Evolutionary conservation across 805 yeast species (phyloP).

Genomic region (Lachancea dasiensis): DNA sequence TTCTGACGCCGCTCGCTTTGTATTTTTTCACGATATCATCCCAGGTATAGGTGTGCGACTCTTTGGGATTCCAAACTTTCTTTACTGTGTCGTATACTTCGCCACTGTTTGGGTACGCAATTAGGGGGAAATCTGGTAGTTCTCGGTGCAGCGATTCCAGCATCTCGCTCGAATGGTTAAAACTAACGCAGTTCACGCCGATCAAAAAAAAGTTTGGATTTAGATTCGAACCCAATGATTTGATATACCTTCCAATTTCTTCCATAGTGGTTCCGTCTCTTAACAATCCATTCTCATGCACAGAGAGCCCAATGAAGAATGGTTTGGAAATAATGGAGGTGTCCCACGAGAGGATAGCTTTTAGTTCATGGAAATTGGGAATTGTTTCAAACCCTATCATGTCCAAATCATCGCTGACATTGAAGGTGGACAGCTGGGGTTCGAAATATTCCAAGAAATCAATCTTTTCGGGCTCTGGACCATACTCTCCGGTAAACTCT

Average conservation of each 20-base stretch:
- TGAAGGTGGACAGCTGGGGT: slow-evolving; percentile 44
- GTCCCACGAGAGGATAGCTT: slow-evolving; percentile 40
- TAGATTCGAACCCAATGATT: slow-evolving; percentile 15
- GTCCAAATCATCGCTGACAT: slow-evolving; percentile 43
- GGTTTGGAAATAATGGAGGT: slow-evolving; percentile 34
- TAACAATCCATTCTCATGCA: slow-evolving; percentile 33
- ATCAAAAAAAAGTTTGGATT: slow-evolving; percentile 39
- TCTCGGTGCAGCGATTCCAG: slow-evolving; percentile 25
- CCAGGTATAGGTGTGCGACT: slow-evolving; percentile 33
- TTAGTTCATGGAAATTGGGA: slow-evolving; percentile 54
- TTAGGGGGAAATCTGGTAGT: slow-evolving; percentile 34
- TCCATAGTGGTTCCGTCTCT: slow-evolving; percentile 47
- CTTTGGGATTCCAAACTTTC: slow-evolving; percentile 37
- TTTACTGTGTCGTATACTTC: slow-evolving; percentile 50
- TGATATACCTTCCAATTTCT: slow-evolving; percentile 26
- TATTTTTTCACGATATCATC: slow-evolving; percentile 36
- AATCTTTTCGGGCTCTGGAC: slow-evolving; percentile 21
- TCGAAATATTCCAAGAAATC: slow-evolving; percentile 30
- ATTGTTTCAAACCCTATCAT: slow-evolving; percentile 66
- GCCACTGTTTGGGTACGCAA: slow-evolving; percentile 74
- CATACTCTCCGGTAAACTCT: slow-evolving; percentile 70
- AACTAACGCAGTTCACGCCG: slow-evolving; percentile 67
- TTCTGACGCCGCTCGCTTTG: slow-evolving; percentile 37
- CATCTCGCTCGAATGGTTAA: slow-evolving; percentile 37
- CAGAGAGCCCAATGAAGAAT: slow-evolving; percentile 41